Conservation (phyloP, 2,329 filamentous ascomycete species). For the Sclerotinia sclerotiorum region DNA sequence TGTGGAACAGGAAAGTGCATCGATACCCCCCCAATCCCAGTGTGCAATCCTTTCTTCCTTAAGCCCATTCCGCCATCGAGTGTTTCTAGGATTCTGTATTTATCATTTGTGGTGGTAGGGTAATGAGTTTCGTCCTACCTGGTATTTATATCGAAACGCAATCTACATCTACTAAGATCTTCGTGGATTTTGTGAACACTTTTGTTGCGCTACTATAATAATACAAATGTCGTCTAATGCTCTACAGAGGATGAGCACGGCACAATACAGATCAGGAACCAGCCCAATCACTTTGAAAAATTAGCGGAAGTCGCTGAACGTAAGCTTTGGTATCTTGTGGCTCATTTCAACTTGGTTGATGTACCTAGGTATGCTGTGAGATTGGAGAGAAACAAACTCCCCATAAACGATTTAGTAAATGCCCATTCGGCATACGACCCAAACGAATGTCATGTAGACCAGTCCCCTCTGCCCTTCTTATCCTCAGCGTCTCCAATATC, state of each 20-base stretch:
- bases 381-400: background rate
- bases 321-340: constrained; percentile 5
- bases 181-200: background rate
- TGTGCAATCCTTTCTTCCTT: too few species aligned
- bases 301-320: background rate
- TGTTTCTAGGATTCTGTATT: too few species aligned
- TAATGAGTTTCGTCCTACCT: background rate
- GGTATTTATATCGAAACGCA: background rate
- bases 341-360: background rate
- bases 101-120: background rate
- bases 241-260: background rate
- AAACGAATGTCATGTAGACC: background rate
- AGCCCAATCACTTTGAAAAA: background rate
- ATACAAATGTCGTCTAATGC: background rate
- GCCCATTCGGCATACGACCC: background rate
- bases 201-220: background rate
- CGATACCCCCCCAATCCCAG: too few species aligned
- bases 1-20: too few species aligned
- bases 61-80: too few species aligned
- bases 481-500: background rate
- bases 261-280: background rate
- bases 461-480: background rate
- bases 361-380: background rate
- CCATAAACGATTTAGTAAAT: background rate
- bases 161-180: background rate